Percentiles rank a stretch among this genome's conserved stretches.
These are phyloP conservation scores for Lachancea fermentati DNA, from an alignment of 805 yeast species.

Conservation along the genomic window DNA sequence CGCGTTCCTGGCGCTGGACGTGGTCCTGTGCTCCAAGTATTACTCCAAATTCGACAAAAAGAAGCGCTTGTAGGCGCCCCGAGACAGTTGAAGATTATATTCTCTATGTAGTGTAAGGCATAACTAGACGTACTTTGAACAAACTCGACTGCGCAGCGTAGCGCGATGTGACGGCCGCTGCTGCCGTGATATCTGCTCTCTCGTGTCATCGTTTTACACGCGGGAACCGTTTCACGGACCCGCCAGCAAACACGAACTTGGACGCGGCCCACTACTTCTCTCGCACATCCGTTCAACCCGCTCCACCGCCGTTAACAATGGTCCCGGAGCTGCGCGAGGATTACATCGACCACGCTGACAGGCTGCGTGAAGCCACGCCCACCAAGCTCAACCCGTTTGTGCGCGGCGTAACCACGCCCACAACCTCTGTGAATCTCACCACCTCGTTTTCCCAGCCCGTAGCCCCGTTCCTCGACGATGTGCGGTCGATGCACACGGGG, in stretches of 20 bases:
- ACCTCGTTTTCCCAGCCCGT: constrained; percentile 3
- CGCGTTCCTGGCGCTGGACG: constrained; percentile 51
- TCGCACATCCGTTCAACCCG: no score
- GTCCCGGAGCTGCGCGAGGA: constrained; percentile 2
- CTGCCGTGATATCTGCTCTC: no score
- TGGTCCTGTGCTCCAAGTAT: constrained; percentile 45
- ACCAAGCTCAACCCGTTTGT: constrained; percentile 1
- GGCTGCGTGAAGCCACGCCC: background rate
- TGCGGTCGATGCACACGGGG: constrained; percentile 1
- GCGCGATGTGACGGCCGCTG: no score
- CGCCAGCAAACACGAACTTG: no score
- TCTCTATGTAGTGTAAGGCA: no score
- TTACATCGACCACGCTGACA: constrained; percentile 3
- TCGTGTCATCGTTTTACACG: no score
- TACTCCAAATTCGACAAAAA: constrained; percentile 51
- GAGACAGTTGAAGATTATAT: no score
- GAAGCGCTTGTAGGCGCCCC: constrained; percentile 5
- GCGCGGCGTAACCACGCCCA: constrained; percentile 5
- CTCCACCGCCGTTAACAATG: no score
- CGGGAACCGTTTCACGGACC: no score
- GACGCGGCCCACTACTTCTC: no score
- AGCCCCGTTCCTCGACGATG: constrained; percentile 6
- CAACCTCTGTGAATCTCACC: constrained; percentile 5
- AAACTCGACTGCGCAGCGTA: no score
- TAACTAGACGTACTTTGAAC: no score